A percentile compares a stretch with the other conserved stretches of the same genome.
These are phyloP conservation scores for Haplosporangium gracile DNA, from an alignment of 192 early-diverging fungal species.

Conservation along the genomic window DNA sequence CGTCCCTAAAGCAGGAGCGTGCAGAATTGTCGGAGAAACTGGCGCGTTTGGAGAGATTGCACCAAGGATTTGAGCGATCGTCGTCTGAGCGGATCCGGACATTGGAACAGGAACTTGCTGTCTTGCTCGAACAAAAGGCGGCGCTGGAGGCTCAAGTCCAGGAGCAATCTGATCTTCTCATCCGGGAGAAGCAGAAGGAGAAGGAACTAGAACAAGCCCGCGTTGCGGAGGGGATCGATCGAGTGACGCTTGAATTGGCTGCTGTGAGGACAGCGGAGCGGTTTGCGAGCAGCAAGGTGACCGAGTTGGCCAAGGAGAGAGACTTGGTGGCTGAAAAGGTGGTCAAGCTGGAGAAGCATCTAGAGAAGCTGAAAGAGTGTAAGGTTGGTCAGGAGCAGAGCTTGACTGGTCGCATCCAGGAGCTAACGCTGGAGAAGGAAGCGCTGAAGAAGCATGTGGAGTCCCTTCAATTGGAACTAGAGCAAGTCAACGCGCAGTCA, in stretches of 20 bases:
- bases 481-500: background rate
- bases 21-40: conserved; percentile 49
- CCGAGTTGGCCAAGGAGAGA: conserved; percentile 44
- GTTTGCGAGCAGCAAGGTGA: conserved; percentile 44
- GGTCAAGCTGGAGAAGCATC: conserved; percentile 23
- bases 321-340: conserved; percentile 42
- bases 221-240: conserved; percentile 41
- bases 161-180: conserved; percentile 44
- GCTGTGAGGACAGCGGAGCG: conserved; percentile 44
- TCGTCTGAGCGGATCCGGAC: conserved; percentile 33
- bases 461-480: background rate
- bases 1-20: conserved; percentile 38
- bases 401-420: conserved; percentile 36
- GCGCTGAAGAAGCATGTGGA: conserved; percentile 6
- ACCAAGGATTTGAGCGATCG: conserved; percentile 44
- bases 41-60: conserved; percentile 36
- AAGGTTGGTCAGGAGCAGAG: conserved; percentile 45
- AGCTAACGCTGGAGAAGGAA: conserved; percentile 15
- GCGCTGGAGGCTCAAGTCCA: conserved; percentile 47
- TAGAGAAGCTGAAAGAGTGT: conserved; percentile 38
- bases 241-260: conserved; percentile 35
- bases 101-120: conserved; percentile 28
- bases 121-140: conserved; percentile 37
- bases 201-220: conserved; percentile 41
- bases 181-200: conserved; percentile 42